Evolutionary conservation across 352 stramenopile genomes (phyloP), one percentile per base, ranked within the genome.

Genomic region (Phytophthora pini): DNA sequence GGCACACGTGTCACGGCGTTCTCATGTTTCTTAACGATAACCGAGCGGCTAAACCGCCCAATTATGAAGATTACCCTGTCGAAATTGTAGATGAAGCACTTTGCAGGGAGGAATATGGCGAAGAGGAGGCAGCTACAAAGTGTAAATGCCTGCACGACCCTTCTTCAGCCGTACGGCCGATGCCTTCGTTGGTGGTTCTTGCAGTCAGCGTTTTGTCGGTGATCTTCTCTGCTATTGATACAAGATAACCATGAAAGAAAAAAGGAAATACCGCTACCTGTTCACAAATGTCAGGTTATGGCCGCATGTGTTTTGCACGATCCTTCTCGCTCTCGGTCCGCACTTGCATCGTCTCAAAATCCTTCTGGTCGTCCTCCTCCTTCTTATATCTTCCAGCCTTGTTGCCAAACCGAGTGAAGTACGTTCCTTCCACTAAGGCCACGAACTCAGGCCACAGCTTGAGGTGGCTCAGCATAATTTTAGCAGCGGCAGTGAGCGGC

Each of bases 381-480:
- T 94, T 92, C 65, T 94, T 91, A 74, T 93, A 92, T 11, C 62
- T 54, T n/a, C 56, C 38, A 22, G 72, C 59, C 55, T 91, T 91
- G 47, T 69, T 80, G 22, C 77, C 82, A 67, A 93, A 94, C 46
- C 86, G 80, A 12, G 71, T 72, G 57, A 96, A 96, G 70, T 94
- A 96, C 26, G 83, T 96, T 39, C 88, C 88, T 55, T 96, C 88
- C n/a, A 96, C 78, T 31, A 96, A 57, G 13, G 88, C 88, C 29
- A 96, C 88, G 61, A 96, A 87, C 65, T 96, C 86, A 15, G 88
- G 88, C 86, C 86, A 96, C 20, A 96, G 74, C 45, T 90, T 89
- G 8, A 96, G 65, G 46, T 96, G 86, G 27, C 83, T 93, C 39
- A 94, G 75, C 84, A 93, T 96, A 64, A 96, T 96, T 70, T 96